Base-by-base conservation (phyloP, 2,329 filamentous ascomycete species). In the Fusarium pseudonygamai region DNA sequence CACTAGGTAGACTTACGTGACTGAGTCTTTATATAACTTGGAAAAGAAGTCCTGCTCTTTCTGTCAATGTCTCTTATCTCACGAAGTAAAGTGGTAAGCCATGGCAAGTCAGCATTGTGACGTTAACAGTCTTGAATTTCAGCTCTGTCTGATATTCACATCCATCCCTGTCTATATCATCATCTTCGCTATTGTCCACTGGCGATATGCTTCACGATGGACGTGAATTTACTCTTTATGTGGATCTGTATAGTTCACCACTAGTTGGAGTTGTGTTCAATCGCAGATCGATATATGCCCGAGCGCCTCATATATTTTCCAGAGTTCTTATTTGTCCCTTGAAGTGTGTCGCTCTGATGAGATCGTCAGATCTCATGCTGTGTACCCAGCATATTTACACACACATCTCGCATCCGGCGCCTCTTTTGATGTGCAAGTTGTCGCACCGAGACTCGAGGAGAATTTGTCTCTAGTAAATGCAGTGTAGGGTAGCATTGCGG, bases 391-490 rank as follows among this genome's bases (percentile, higher is more conserved):
- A 60, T 61, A 34, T 40, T 30, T n/a, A 26, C 40, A 39, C 50
- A 43, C 26, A 43, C 64, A 74, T 70, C 72, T 74, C 72, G 72
- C 72, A 67, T 73, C 65, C 39, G 69, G 49, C 72, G 43, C 72
- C 72, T 73, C 46, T 75, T 74, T 74, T 22, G 72, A 74, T 53
- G 56, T 53, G 55, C 45, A 24, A 37, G 49, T 39, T 52, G 67
- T 69, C 36, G 47, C 60, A 73, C 64, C 18, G 16, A 59, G 46
- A 66, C 45, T 36, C 22, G 37, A 72, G 71, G 59, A 64, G 63
- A 65, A 72, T 57, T 69, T 74, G 47, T 68, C 59, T 62, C 52
- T 58, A 28, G 46, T 37, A 49, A 45, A 50, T 65, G 49, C 37
- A 36, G 47, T 67, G 59, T 39, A 73, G 65, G 69, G 57, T 60